phyloP scores from a whole-genome alignment of 192 early-diverging fungal species.

The Coemansia sp. region DNA sequence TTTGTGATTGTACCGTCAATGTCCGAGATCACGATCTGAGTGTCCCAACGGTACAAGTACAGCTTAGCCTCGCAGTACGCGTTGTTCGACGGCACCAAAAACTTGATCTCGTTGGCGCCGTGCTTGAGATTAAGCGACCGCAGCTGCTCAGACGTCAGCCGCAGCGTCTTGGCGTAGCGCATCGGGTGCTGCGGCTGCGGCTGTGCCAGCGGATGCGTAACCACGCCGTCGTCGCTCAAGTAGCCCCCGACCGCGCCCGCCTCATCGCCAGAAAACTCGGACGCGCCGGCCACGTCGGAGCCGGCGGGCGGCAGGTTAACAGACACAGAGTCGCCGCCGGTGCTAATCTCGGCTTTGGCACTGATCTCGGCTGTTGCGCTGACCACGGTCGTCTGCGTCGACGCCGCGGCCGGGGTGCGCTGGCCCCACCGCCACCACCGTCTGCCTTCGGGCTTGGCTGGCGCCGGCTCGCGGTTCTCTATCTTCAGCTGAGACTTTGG shows the following conservation, averaged over 20 bases:
- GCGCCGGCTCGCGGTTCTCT: neutral
- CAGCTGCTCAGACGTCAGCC: constrained; percentile 91
- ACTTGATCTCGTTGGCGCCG: constrained; percentile 88
- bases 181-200: constrained; percentile 22
- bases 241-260: constrained; percentile 19
- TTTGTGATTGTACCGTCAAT: constrained; percentile 99
- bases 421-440: constrained; percentile 50
- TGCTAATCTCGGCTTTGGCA: too few species aligned
- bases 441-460: constrained; percentile 20
- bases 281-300: constrained; percentile 9
- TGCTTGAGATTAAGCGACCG: constrained; percentile 74
- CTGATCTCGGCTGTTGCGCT: neutral
- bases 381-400: neutral
- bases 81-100: constrained; percentile 81
- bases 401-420: constrained; percentile 15
- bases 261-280: constrained; percentile 21
- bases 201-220: constrained; percentile 19
- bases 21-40: constrained; percentile 93
- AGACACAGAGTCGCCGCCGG: neutral
- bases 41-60: constrained; percentile 82
- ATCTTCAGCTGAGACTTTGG: too few species aligned
- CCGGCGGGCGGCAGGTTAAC: constrained; percentile 9
- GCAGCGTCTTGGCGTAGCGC: constrained; percentile 84
- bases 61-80: constrained; percentile 79
- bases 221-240: constrained; percentile 35